Percentiles rank a stretch among this genome's conserved stretches.
phyloP scores from a whole-genome alignment of 1,139 yeast species.

The Yamadazyma siamensis region DNA sequence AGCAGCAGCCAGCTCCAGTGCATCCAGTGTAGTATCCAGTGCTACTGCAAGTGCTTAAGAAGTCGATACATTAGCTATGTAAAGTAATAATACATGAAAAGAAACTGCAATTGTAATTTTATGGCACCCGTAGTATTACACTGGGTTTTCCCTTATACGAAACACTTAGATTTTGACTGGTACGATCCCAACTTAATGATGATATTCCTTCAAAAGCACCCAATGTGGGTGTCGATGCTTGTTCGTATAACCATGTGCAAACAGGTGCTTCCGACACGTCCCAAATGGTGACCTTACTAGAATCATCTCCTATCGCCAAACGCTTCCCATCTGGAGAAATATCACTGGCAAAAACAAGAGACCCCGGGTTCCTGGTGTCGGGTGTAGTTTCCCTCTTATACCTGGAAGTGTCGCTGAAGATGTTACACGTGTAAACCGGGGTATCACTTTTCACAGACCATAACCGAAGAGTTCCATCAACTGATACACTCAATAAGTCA shows the following conservation, averaged over 20 bases:
- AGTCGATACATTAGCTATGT: too few species aligned
- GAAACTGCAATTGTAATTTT: too few species aligned
- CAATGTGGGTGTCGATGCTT: too few species aligned
- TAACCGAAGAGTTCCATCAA: conserved; percentile 67
- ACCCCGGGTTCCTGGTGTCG: conserved; percentile 9
- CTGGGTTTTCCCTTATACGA: conserved; percentile 40
- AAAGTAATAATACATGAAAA: too few species aligned
- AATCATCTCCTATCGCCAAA: conserved; percentile 62
- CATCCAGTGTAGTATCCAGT: conserved; percentile 6
- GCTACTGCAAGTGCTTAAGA: conserved; percentile 17
- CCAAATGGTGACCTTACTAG: conserved; percentile 58
- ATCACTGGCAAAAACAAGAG: conserved; percentile 45
- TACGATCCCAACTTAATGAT: conserved; percentile 42
- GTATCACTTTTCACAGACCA: conserved; percentile 59
- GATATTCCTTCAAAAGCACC: conserved; percentile 41
- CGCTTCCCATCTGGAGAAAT: conserved; percentile 47
- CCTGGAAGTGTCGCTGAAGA: conserved; percentile 8
- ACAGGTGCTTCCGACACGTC: conserved; percentile 18
- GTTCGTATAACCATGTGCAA: conserved; percentile 7
- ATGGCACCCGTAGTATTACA: too few species aligned
- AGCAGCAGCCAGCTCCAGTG: conserved; percentile 17
- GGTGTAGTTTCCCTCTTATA: too few species aligned
- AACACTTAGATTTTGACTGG: conserved; percentile 30
- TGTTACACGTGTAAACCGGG: conserved; percentile 3
- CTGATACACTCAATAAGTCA: conserved; percentile 41